Evolutionary conservation across 2,329 filamentous ascomycete species (phyloP).

Genomic region (Colletotrichum sublineola): DNA sequence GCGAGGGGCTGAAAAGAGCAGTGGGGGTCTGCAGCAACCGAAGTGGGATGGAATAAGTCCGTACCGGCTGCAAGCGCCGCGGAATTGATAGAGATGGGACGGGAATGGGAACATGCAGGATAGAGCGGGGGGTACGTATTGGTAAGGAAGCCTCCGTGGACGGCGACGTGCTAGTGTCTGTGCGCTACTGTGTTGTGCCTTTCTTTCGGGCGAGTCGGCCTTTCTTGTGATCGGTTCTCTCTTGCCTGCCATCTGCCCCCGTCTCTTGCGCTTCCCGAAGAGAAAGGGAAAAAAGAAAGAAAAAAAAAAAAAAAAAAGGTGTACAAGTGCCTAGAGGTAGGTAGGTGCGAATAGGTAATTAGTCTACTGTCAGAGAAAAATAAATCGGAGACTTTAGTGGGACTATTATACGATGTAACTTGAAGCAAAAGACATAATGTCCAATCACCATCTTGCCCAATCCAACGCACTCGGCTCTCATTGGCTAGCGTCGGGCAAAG

Average conservation of each 20-base stretch:
- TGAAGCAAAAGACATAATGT: slow-evolving; percentile 1
- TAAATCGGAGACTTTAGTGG: slow-evolving; percentile 17
- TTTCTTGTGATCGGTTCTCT: slow-evolving; percentile 9
- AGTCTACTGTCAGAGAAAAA: slow-evolving; percentile 2
- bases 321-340: too few species aligned
- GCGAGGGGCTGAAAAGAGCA: slow-evolving; percentile 28
- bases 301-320: neutral
- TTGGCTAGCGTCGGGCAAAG: slow-evolving; percentile 16
- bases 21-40: slow-evolving; percentile 36
- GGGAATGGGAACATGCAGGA: slow-evolving; percentile 14
- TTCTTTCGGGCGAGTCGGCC: slow-evolving; percentile 30
- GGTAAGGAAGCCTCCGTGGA: slow-evolving; percentile 34
- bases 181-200: slow-evolving; percentile 24
- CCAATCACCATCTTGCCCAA: slow-evolving; percentile 23
- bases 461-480: slow-evolving; percentile 20
- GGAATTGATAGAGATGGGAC: slow-evolving; percentile 36
- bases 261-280: neutral
- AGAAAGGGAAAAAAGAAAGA: too few species aligned
- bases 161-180: slow-evolving; percentile 29
- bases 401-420: neutral
- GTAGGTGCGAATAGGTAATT: neutral
- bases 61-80: slow-evolving; percentile 31
- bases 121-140: slow-evolving; percentile 21
- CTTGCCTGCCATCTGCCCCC: neutral
- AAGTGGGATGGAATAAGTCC: slow-evolving; percentile 35